Evolutionary conservation across 768 basidiomycete genomes (phyloP).

Genomic region (Mycena crocata): DNA sequence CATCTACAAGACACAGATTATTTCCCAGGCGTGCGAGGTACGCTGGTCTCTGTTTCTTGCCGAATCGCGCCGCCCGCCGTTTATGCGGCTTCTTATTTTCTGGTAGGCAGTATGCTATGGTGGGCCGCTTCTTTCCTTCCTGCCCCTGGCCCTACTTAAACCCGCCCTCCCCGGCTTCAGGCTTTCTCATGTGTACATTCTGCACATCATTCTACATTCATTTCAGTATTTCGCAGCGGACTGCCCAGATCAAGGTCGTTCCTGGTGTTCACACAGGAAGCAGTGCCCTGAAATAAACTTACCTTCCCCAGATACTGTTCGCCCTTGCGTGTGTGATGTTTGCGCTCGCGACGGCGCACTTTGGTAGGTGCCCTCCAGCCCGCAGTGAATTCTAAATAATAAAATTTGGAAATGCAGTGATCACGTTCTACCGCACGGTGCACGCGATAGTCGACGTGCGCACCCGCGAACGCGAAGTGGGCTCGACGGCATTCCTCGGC

Average conservation of each 20-base stretch:
- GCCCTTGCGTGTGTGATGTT: constrained; percentile 15
- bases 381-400: no score
- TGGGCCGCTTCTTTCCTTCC: not conserved
- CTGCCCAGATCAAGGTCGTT: no score
- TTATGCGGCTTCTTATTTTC: no score
- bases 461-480: not conserved
- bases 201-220: not conserved
- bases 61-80: not conserved
- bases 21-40: constrained; percentile 14
- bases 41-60: not conserved
- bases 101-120: constrained; percentile 17
- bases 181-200: constrained; percentile 14
- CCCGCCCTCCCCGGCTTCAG: not conserved
- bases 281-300: not conserved
- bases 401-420: not conserved
- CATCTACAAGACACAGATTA: not conserved
- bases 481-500: not conserved
- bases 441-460: not conserved
- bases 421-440: constrained; percentile 1
- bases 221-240: not conserved
- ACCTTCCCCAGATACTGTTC: constrained; percentile 5
- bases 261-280: not conserved
- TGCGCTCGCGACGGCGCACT: constrained; percentile 6
- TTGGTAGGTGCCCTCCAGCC: constrained; percentile 7
- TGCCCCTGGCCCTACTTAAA: no score